A percentile compares a stretch with the other conserved stretches of the same genome.
Evolutionary conservation across 2,329 filamentous ascomycete genomes (phyloP).

Genomic region (Fusarium buharicum): DNA sequence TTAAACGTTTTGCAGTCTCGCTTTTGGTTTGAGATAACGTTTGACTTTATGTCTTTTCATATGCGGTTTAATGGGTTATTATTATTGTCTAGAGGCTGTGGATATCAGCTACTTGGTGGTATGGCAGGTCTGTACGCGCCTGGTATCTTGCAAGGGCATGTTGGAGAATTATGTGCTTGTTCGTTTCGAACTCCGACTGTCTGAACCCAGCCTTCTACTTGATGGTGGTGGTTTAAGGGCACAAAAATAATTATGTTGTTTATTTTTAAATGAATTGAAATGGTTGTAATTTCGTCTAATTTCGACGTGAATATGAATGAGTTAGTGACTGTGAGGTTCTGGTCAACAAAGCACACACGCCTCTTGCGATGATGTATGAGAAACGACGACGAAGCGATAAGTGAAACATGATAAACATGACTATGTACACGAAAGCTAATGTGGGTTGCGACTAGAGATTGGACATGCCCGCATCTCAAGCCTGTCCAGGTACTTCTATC

Average conservation of each 20-base stretch:
- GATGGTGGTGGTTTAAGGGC: neutral
- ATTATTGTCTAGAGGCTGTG: neutral
- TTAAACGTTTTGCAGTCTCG: conserved; percentile 13
- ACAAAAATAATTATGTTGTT: conserved; percentile 12
- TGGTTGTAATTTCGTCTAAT: neutral
- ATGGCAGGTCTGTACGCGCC: conserved; percentile 15
- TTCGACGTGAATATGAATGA: neutral
- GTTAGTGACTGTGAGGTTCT: neutral
- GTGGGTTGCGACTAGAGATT: too few species aligned
- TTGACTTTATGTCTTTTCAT: conserved; percentile 8
- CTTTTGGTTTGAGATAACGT: conserved; percentile 4
- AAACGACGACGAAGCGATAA: neutral
- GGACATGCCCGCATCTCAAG: too few species aligned
- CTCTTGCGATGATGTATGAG: neutral
- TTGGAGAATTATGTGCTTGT: conserved; percentile 5
- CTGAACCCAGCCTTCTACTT: neutral
- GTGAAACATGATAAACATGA: neutral
- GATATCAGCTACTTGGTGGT: neutral
- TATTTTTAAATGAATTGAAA: conserved; percentile 20
- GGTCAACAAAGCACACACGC: neutral
- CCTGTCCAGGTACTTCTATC: neutral
- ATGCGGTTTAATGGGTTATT: conserved; percentile 4
- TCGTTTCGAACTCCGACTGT: conserved; percentile 1
- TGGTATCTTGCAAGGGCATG: conserved; percentile 5
- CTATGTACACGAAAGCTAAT: too few species aligned